Evolutionary conservation across 1,284 basidiomycete genomes (phyloP), one percentile per base, ranked within the genome.

Genomic region (Fomitiporia mediterranea): DNA sequence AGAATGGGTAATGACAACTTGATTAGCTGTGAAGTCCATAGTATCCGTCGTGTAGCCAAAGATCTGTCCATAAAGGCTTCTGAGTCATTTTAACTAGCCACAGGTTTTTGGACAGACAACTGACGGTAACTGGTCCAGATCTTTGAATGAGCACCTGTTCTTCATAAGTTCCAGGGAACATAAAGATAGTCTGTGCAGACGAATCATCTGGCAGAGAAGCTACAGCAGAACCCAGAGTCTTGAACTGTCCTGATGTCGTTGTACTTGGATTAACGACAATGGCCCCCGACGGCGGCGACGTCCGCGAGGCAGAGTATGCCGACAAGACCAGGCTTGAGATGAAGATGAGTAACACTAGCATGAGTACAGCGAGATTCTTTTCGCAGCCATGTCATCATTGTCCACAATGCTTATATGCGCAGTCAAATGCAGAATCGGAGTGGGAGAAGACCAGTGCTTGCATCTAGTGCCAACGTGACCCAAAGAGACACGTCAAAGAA

Each of bases 71-170:
- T 27, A 21, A 19, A 28, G n/a, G 39, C n/a, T 17, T 28, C 19
- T 40, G 6, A 39, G 30, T 32, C n/a, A 44, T 13, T 34, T 19
- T 23, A 34, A 44, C 51, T 13, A 42, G 40, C 15, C 1, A 19
- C 28, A 17, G 50, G 49, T 5, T 46, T 28, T 39, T 8, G 17
- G 48, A 11, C 13, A 6, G 15, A 23, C 23, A 13, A 58, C 67
- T 53, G 57, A 76, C 76, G 0, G 70, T 76, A n/a, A 76, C 66
- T 2, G 74, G 69, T 2, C 75, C 75, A 6, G 67, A 56, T 25
- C 79, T 75, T 13, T 74, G 75, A 58, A 83, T 79, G 53, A 74
- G 69, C 3, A 81, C 74, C 61, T 80, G 80, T 55, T 77, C 81
- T 8, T 66, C 70, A 64, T 82, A 83, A 2, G 75, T 80, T 5